Base-by-base conservation (phyloP, 345 rosid species). In the Eutrema yunnanense region DNA sequence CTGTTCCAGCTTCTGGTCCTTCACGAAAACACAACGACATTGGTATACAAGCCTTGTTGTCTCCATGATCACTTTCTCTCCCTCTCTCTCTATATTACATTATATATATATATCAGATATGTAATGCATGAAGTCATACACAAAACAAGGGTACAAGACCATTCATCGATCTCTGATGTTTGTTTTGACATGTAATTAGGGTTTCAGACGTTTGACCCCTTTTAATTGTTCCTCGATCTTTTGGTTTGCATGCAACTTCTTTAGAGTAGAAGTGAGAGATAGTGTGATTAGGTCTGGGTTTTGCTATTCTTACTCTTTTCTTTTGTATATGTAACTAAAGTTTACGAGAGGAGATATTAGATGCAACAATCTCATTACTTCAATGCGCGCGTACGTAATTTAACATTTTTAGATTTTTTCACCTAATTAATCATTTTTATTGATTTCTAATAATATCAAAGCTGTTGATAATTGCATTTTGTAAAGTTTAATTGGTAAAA, bases 1-100 rank as follows among this genome's bases (percentile, higher is more conserved):
- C 97, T 0, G 79, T 93, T 52, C 98, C 98, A 44, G 79, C 86
- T 65, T 93, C 98, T 42, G 98, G 87, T 64, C 98, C 98, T 65
- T 93, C 98, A 60, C 80, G 96, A 80, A 88, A 87, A 73, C 97
- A 90, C 83, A 93, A 93, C 66, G 92, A 75, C 66, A 84, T 93
- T 81, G 98, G 97, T 55, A 40, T 63, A 47, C 75, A 76, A 63
- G 61, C 71, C 70, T 80, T 84, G 52, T 80, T 88, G 65, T 81
- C 74, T 69, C 85, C 88, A 83, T 83, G 78, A 78, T 87, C 83
- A 90, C 22, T 81, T 78, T 82, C 53, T 38, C 71, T 13, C 27
- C 65, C 59, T 60, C 50, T 8, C 60, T 32, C 71, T 51, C 55
- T 72, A 33, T n/a, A 30, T 26, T 34, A 51, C 40, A 59, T 12